Evolutionary conservation across 306 rosid genomes (phyloP), one percentile per base, ranked within the genome.

Genomic region (Mucuna pruriens): DNA sequence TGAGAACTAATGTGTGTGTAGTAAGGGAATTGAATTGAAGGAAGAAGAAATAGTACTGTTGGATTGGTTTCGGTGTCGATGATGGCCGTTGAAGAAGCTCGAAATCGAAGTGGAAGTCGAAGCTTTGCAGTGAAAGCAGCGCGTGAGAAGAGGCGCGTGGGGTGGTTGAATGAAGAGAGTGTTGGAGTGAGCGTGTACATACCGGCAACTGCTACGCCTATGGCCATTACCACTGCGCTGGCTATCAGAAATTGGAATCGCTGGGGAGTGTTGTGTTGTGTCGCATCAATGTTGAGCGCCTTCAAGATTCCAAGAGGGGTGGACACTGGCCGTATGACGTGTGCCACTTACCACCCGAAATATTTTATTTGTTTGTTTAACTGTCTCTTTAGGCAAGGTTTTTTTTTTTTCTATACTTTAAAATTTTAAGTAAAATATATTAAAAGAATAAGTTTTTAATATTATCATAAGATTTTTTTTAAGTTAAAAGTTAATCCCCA

Each of bases 41-140:
- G 71, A 55, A 44, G 70, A 74, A 71, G 63, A 57, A 78, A 34
- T 58, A 77, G 36, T 76, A 84, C 90, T 9, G 74, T 20, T 67
- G 84, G 75, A 0, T 62, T 82, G 80, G 90, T 33, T 38, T 90
- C 83, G 36, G 90, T 44, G 42, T 91, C 85, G 15, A 76, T 33
- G 66, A 83, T 1, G 74, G 85, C 66, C 5, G 87, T 58, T 9
- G 94, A 87, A 74, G 92, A 62, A 82, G 94, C 90, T 64, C 48
- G 86, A 77, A 83, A 39, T 46, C 6, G 76, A 68, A 11, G 31
- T 4, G 54, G 72, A 64, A 71, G 55, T 36, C 55, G 90, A 60
- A 77, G 60, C 36, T 57, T 80, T 6, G 84, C 26, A 2, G 84
- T 4, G 69, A 77, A 85, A 77, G 68, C 29, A 46, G 64, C 8